Base-by-base conservation (phyloP, 768 basidiomycete species). In the Chalciporus chontae region DNA sequence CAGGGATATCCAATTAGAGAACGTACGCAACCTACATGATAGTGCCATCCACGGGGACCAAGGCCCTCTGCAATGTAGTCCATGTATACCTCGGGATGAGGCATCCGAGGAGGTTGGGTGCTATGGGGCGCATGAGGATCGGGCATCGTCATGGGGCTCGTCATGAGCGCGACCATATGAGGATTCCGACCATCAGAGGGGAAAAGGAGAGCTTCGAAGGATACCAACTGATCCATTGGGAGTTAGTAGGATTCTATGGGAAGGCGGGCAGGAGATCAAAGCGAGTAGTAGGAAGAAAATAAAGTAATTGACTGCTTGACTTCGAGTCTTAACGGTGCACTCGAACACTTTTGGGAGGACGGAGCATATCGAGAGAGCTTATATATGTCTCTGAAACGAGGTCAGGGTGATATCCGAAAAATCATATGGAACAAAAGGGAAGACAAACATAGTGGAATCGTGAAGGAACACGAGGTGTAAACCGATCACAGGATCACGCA, bases 31-130 rank as follows among this genome's bases (percentile, higher is more conserved):
- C 74, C 58, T 54, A 87, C 87, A 70, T 85, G 80, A 65, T 80
- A 87, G 60, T 79, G 78, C 87, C 88, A 90, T 14, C 83, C 79
- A 50, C 81, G 77, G 15, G 80, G 69, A 27, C 83, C 84, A 51
- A 80, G 73, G 46, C 79, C 77, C 69, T 90, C 86, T 61, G 85
- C 87, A 58, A 91, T 83, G 68, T 84, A 87, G 68, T 90, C 87
- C 88, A 91, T 91, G 62, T 86, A 81, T 37, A 87, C 79, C 66
- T 90, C 87, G 10, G 89, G 89, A 65, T 91, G 89, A 0, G 89
- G 89, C 73, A 87, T 78, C 45, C 84, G 81, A 40, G 80, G 69
- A 27, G 76, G 75, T 24, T 74, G 67, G 48, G 70, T 63, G 39
- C 73, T 73, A 47, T 76, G 76, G 10, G 73, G 67, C 13, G 69